These are phyloP conservation scores for Leishmania martiniquensis DNA, from an alignment of 208 protist species.

Conservation along the genomic window DNA sequence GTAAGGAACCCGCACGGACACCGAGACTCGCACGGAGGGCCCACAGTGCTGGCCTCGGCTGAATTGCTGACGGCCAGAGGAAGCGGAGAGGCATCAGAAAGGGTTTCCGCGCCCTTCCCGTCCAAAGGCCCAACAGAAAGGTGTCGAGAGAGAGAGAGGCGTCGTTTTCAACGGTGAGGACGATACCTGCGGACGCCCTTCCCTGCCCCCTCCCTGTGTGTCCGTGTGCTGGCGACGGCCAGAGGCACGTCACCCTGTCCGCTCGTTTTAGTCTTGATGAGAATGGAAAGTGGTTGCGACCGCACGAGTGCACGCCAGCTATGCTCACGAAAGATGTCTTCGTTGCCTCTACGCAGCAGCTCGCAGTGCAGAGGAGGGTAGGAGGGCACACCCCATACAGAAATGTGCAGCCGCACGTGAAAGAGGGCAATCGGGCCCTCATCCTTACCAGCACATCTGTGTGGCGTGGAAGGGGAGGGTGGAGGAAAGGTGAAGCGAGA, in stretches of 20 bases:
- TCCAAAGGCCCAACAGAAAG: no score
- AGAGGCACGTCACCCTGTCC: background rate
- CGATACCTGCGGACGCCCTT: background rate
- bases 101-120: no score
- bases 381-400: background rate
- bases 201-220: background rate
- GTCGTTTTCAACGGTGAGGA: background rate
- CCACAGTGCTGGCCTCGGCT: no score
- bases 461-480: conserved; percentile 2
- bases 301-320: background rate
- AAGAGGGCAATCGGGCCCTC: no score
- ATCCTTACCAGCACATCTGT: no score
- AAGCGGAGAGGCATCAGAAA: no score
- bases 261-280: background rate
- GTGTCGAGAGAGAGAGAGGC: no score
- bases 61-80: no score
- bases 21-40: no score
- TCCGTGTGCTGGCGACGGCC: background rate
- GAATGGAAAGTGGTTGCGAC: background rate
- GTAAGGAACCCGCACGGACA: no score
- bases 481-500: background rate
- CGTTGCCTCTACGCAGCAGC: no score
- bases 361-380: background rate
- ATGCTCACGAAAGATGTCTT: background rate
- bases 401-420: no score